phyloP scores from a whole-genome alignment of 352 stramenopile species.

The Phytophthora multivora region DNA sequence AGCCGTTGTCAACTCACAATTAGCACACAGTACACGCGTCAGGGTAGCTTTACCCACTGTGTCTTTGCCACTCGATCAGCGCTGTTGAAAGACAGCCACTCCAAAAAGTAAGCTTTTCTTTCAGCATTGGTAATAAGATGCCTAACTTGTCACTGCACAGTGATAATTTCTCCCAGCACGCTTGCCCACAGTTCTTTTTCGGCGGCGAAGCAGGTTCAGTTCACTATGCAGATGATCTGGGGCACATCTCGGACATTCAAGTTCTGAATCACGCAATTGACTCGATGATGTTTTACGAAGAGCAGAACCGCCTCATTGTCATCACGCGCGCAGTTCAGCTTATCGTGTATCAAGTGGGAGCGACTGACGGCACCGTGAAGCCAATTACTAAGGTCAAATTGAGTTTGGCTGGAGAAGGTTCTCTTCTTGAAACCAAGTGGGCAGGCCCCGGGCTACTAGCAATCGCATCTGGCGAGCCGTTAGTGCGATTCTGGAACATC shows the following conservation, averaged over 20 bases:
- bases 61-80: slow-evolving; percentile 76
- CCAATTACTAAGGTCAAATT: slow-evolving; percentile 90
- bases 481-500: slow-evolving; percentile 94
- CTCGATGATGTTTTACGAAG: slow-evolving; percentile 90
- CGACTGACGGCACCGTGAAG: slow-evolving; percentile 83
- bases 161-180: slow-evolving; percentile 53
- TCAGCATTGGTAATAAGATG: neutral
- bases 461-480: slow-evolving; percentile 86
- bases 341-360: slow-evolving; percentile 88
- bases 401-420: slow-evolving; percentile 82
- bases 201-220: slow-evolving; percentile 91
- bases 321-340: slow-evolving; percentile 92
- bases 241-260: slow-evolving; percentile 92
- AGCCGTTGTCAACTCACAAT: slow-evolving; percentile 74
- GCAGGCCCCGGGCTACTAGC: slow-evolving; percentile 88
- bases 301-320: slow-evolving; percentile 82
- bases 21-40: slow-evolving; percentile 84
- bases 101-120: slow-evolving; percentile 48
- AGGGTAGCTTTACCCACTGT: slow-evolving; percentile 87
- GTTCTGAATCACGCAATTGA: slow-evolving; percentile 87
- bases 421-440: slow-evolving; percentile 87
- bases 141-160: slow-evolving; percentile 9
- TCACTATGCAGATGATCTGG: slow-evolving; percentile 92
- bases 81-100: slow-evolving; percentile 41
- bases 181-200: slow-evolving; percentile 92